A percentile compares a stretch with the other conserved stretches of the same genome.
These are phyloP conservation scores for Aspergillus sojae DNA, from an alignment of 2,329 filamentous ascomycete species.

Conservation along the genomic window DNA sequence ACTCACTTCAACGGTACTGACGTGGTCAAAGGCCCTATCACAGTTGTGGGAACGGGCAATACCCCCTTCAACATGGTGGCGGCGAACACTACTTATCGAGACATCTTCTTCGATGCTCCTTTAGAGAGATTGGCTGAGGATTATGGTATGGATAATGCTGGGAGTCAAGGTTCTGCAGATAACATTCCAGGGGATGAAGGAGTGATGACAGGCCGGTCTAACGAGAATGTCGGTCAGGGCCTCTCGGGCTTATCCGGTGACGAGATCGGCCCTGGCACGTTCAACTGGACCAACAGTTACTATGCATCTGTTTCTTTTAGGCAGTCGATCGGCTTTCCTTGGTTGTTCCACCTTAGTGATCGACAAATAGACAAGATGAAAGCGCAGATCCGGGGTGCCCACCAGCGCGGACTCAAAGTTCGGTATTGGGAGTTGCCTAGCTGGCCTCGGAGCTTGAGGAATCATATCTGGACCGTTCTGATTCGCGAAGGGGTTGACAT, in stretches of 20 bases:
- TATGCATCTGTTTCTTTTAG: conserved; percentile 60
- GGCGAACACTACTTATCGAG: conserved; percentile 52
- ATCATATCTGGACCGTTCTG: conserved; percentile 58
- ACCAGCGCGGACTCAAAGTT: conserved; percentile 55
- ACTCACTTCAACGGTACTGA: conserved; percentile 53
- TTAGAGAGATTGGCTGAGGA: conserved; percentile 43
- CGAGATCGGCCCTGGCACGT: conserved; percentile 43
- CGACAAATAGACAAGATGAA: conserved; percentile 52
- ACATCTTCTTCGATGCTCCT: conserved; percentile 61
- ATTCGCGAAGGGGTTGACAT: conserved; percentile 58
- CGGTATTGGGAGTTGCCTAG: conserved; percentile 60
- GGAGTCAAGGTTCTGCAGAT: not conserved
- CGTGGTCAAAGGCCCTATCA: conserved; percentile 50
- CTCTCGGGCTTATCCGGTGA: conserved; percentile 42
- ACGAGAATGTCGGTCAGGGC: conserved; percentile 48
- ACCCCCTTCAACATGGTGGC: conserved; percentile 53
- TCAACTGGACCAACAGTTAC: conserved; percentile 56
- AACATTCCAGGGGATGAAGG: not conserved
- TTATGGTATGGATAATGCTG: conserved; percentile 2
- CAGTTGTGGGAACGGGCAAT: conserved; percentile 58
- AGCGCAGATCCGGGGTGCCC: conserved; percentile 55
- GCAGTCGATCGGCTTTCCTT: conserved; percentile 51
- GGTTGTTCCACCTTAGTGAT: conserved; percentile 51
- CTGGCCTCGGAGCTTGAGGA: conserved; percentile 58
- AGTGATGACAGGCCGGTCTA: conserved; percentile 6